phyloP scores from a whole-genome alignment of 441 rosid genomes.

The Omphalea diandra region DNA sequence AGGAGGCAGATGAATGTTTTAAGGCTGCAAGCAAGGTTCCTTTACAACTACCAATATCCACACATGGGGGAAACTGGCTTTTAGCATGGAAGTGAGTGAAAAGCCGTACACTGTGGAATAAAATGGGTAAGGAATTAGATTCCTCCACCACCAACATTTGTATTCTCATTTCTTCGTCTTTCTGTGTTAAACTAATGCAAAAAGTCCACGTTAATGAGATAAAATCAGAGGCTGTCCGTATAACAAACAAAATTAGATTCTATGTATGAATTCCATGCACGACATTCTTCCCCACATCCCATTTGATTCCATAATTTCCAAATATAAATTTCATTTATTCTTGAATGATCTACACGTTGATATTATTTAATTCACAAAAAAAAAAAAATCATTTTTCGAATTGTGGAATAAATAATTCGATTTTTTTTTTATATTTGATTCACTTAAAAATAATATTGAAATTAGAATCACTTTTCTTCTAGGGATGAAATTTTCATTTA shows the following conservation, averaged over 20 bases:
- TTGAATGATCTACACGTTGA: too few relatives aligned
- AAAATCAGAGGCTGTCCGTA: background rate
- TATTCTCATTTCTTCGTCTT: too few relatives aligned
- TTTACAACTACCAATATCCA: conserved; percentile 26
- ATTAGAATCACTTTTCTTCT: too few relatives aligned
- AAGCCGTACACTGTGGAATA: conserved; percentile 17
- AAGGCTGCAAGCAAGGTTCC: conserved; percentile 32
- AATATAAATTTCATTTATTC: too few relatives aligned
- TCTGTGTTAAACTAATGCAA: conserved; percentile 6
- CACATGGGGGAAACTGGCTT: conserved; percentile 20
- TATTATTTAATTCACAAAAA: too few relatives aligned
- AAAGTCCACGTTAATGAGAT: conserved; percentile 10
- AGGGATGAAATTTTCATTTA: too few relatives aligned
- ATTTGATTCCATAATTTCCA: background rate
- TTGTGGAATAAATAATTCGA: too few relatives aligned
- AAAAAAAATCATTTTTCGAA: too few relatives aligned
- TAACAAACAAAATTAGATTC: background rate
- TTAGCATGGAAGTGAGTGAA: conserved; percentile 31
- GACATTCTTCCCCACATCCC: background rate
- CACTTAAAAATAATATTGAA: too few relatives aligned
- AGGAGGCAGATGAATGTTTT: conserved; percentile 23
- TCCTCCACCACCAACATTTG: conserved; percentile 34
- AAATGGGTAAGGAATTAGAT: conserved; percentile 34
- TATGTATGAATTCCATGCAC: background rate
- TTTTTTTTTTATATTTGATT: too few relatives aligned